phyloP scores from a whole-genome alignment of 2,329 filamentous ascomycete species.

The Scytalidium lignicola region DNA sequence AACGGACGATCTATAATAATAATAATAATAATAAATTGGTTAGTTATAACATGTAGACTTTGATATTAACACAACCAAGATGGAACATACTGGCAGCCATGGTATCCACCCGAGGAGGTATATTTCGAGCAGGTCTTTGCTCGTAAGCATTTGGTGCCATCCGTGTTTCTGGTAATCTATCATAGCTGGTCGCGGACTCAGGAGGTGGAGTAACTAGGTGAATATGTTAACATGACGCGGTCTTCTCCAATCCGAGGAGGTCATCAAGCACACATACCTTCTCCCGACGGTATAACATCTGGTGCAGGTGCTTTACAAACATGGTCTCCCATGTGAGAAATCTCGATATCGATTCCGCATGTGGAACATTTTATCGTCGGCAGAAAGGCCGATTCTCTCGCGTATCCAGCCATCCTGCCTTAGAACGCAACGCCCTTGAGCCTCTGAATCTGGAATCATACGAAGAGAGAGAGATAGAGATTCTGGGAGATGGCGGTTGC shows the following conservation, averaged over 20 bases:
- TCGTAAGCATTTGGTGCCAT: conserved; percentile 19
- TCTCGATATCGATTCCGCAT: conserved; percentile 73
- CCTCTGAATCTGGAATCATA: not conserved
- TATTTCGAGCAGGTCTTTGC: conserved; percentile 35
- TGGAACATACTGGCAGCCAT: conserved; percentile 44
- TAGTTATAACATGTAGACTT: too few relatives aligned
- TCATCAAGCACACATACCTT: conserved; percentile 31
- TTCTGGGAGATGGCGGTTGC: too few relatives aligned
- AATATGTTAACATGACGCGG: conserved; percentile 6
- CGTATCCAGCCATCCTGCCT: conserved; percentile 20
- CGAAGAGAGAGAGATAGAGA: not conserved
- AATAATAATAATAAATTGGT: too few relatives aligned
- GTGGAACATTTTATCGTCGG: conserved; percentile 84
- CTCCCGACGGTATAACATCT: conserved; percentile 30
- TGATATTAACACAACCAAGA: too few relatives aligned
- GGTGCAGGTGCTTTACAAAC: conserved; percentile 50
- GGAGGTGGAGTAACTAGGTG: conserved; percentile 24
- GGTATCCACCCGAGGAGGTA: conserved; percentile 46
- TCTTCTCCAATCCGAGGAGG: not conserved
- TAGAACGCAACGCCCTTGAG: not conserved
- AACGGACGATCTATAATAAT: conserved; percentile 45
- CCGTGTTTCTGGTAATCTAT: conserved; percentile 16
- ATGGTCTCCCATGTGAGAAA: conserved; percentile 82
- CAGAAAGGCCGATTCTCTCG: conserved; percentile 62
- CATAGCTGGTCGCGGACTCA: conserved; percentile 19